Percentiles rank a stretch among this genome's conserved stretches.
Evolutionary conservation across 441 rosid species (phyloP).

Genomic region (Breynia disticha): DNA sequence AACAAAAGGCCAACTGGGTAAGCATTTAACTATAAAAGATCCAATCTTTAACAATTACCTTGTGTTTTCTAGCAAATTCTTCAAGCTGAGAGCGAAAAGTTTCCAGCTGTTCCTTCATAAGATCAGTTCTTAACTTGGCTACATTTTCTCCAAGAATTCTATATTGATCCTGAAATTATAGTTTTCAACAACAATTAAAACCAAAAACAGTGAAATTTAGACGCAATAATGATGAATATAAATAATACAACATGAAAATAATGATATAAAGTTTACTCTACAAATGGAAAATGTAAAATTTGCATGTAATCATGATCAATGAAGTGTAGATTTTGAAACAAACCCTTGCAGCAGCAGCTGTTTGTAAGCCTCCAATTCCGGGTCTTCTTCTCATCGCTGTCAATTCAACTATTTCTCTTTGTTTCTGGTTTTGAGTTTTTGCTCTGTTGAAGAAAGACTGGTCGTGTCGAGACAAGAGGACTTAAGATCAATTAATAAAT

Average conservation of each 20-base stretch:
- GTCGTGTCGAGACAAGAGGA: background rate
- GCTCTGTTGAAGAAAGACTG: too few species aligned
- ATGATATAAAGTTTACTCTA: constrained; percentile 4
- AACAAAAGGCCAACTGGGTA: too few species aligned
- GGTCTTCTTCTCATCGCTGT: constrained; percentile 63
- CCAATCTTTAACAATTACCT: constrained; percentile 28
- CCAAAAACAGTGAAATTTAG: background rate
- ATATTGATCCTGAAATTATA: constrained; percentile 47
- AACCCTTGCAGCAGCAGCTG: constrained; percentile 88
- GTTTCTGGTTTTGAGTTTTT: too few species aligned
- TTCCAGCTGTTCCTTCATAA: constrained; percentile 92
- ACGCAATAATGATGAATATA: background rate
- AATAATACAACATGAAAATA: background rate
- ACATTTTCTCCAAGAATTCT: constrained; percentile 84
- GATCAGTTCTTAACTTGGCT: constrained; percentile 74
- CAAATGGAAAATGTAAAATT: too few species aligned
- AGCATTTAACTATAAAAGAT: too few species aligned
- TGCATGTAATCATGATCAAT: too few species aligned
- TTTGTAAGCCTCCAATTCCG: constrained; percentile 84
- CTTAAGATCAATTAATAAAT: too few species aligned
- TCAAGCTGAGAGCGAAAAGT: constrained; percentile 84
- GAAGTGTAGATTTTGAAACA: constrained; percentile 1
- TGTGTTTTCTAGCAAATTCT: constrained; percentile 88
- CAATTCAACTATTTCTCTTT: too few species aligned
- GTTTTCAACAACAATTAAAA: background rate